Conservation (phyloP, 2,329 filamentous ascomycete genomes). For the Zymoseptoria ardabiliae region DNA sequence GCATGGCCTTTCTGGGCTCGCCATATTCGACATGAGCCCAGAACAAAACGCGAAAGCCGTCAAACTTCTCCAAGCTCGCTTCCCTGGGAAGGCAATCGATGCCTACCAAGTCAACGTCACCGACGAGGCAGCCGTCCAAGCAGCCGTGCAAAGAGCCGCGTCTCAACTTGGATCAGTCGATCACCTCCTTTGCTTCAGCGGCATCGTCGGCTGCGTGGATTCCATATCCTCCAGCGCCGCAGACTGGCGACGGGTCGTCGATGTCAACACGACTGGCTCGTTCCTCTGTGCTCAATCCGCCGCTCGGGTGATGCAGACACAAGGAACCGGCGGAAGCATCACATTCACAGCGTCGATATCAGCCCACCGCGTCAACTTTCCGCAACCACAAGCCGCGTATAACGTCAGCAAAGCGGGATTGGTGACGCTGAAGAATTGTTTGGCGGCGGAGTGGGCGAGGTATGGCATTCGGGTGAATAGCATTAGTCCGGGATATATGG, state of each 20-base stretch:
- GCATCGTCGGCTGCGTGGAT: slow-evolving; percentile 1
- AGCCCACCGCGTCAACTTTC: slow-evolving; percentile 33
- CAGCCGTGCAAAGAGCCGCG: background rate
- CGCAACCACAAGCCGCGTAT: slow-evolving; percentile 71
- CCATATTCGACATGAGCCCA: slow-evolving; percentile 3
- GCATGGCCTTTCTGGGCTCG: slow-evolving; percentile 1
- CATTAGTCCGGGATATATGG: slow-evolving; percentile 77
- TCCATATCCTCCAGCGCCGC: background rate
- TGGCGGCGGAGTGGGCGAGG: slow-evolving; percentile 76
- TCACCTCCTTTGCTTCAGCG: slow-evolving; percentile 2
- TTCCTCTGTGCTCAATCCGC: slow-evolving; percentile 62
- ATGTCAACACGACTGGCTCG: slow-evolving; percentile 71
- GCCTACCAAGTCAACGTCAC: slow-evolving; percentile 2
- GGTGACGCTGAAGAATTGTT: slow-evolving; percentile 65
- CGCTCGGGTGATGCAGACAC: slow-evolving; percentile 53
- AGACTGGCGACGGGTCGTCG: slow-evolving; percentile 44
- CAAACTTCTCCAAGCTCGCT: background rate
- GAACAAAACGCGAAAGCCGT: background rate
- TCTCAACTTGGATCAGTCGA: background rate
- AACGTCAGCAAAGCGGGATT: slow-evolving; percentile 75
- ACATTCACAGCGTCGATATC: slow-evolving; percentile 61
- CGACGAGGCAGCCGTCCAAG: slow-evolving; percentile 1
- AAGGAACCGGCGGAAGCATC: slow-evolving; percentile 60
- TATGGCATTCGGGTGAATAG: slow-evolving; percentile 71
- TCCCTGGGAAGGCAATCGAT: background rate